phyloP scores from a whole-genome alignment of 2,329 filamentous ascomycete species.

The Claviceps maximensis region DNA sequence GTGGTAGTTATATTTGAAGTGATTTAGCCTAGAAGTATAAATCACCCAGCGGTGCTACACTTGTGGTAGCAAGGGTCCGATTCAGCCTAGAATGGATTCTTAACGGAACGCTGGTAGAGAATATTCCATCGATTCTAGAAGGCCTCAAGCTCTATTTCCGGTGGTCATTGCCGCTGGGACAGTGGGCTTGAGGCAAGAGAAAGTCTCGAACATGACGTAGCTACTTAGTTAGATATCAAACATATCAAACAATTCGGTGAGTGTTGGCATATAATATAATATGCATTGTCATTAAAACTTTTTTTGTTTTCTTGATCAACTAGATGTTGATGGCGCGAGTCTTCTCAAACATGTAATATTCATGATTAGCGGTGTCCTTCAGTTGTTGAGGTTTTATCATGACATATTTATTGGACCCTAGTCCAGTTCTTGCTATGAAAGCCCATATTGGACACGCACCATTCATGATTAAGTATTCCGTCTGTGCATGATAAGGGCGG shows the following conservation, averaged over 20 bases:
- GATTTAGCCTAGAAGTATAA: neutral
- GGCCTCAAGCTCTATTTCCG: slow-evolving; percentile 19
- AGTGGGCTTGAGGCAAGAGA: slow-evolving; percentile 28
- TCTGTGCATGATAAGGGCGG: slow-evolving; percentile 20
- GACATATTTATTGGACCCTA: neutral
- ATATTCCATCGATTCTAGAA: slow-evolving; percentile 24
- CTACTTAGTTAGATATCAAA: neutral
- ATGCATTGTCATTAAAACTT: neutral
- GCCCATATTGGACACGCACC: neutral
- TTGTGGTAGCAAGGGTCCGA: slow-evolving; percentile 58
- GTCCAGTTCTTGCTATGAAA: neutral
- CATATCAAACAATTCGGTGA: neutral
- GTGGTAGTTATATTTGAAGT: neutral
- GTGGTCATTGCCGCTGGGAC: slow-evolving; percentile 13
- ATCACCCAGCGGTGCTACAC: slow-evolving; percentile 57
- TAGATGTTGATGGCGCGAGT: neutral
- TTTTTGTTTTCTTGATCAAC: too few species aligned
- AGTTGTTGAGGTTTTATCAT: too few species aligned
- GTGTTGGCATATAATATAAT: neutral
- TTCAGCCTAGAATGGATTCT: slow-evolving; percentile 55
- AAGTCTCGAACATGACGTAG: slow-evolving; percentile 24
- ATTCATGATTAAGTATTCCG: slow-evolving; percentile 6
- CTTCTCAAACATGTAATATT: neutral
- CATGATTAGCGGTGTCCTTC: neutral
- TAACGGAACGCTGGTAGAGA: slow-evolving; percentile 76